Conservation (phyloP, 306 rosid species). For the Sindora glabra region DNA sequence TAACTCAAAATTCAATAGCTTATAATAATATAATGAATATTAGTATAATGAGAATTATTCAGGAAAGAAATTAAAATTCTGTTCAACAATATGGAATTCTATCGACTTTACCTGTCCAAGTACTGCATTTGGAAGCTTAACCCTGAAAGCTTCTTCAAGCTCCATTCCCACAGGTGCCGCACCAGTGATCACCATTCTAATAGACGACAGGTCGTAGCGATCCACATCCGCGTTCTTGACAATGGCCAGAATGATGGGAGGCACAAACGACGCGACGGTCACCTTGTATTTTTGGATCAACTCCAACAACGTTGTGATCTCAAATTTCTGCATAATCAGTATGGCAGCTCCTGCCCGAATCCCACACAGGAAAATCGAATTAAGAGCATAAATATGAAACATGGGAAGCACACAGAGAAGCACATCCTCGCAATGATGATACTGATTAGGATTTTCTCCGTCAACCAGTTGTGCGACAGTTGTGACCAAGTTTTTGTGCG, state of each 20-base stretch:
- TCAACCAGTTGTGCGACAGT: constrained; percentile 73
- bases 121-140: constrained; percentile 52
- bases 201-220: constrained; percentile 50
- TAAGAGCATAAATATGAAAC: constrained; percentile 63
- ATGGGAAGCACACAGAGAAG: constrained; percentile 56
- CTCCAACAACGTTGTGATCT: constrained; percentile 29
- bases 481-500: constrained; percentile 51
- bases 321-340: constrained; percentile 53
- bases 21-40: too few relatives aligned
- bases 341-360: constrained; percentile 62
- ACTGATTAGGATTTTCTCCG: constrained; percentile 59
- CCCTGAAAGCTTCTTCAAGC: constrained; percentile 54
- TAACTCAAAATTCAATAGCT: neutral
- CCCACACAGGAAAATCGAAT: constrained; percentile 47
- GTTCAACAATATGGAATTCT: too few relatives aligned
- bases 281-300: constrained; percentile 36
- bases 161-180: constrained; percentile 79
- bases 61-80: too few relatives aligned
- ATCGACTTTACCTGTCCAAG: constrained; percentile 48
- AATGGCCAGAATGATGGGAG: constrained; percentile 56
- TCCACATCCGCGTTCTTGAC: constrained; percentile 34
- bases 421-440: constrained; percentile 39
- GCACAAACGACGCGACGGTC: constrained; percentile 56
- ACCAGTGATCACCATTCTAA: constrained; percentile 49
- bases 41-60: too few relatives aligned